A percentile compares a stretch with the other conserved stretches of the same genome.
Evolutionary conservation across 2,329 filamentous ascomycete genomes (phyloP).

Genomic region (Pseudocercospora vitis): DNA sequence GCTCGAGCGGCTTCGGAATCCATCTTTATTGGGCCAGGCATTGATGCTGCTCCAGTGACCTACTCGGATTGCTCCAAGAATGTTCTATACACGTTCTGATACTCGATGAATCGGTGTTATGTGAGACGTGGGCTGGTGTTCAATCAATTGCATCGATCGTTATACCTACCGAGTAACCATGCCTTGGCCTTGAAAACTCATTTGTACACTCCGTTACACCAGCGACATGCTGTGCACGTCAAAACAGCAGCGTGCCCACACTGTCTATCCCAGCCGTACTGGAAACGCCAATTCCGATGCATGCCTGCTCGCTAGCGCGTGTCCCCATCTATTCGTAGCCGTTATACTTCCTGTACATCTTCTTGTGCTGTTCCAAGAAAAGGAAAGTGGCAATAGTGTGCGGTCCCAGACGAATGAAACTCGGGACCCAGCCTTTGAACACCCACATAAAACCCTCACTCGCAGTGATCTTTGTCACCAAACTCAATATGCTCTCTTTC

Average conservation of each 20-base stretch:
- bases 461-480: slow-evolving; percentile 67
- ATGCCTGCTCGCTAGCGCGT: not conserved
- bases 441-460: slow-evolving; percentile 76
- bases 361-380: slow-evolving; percentile 84
- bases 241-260: not conserved
- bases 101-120: too few species aligned
- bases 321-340: slow-evolving; percentile 17
- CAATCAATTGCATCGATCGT: too few species aligned
- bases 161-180: too few species aligned
- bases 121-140: too few species aligned
- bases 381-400: slow-evolving; percentile 87
- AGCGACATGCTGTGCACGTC: slow-evolving; percentile 2
- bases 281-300: not conserved
- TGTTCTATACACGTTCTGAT: too few species aligned
- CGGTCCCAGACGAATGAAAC: slow-evolving; percentile 64
- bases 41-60: too few species aligned
- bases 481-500: slow-evolving; percentile 53
- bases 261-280: too few species aligned
- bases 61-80: too few species aligned
- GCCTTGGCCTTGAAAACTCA: not conserved
- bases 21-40: too few species aligned
- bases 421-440: slow-evolving; percentile 89
- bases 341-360: slow-evolving; percentile 60
- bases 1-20: too few species aligned
- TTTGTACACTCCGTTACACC: slow-evolving; percentile 4